Percentiles rank a stretch among this genome's conserved stretches.
These are phyloP conservation scores for Metschnikowia dekortorum DNA, from an alignment of 805 yeast species.

Conservation along the genomic window DNA sequence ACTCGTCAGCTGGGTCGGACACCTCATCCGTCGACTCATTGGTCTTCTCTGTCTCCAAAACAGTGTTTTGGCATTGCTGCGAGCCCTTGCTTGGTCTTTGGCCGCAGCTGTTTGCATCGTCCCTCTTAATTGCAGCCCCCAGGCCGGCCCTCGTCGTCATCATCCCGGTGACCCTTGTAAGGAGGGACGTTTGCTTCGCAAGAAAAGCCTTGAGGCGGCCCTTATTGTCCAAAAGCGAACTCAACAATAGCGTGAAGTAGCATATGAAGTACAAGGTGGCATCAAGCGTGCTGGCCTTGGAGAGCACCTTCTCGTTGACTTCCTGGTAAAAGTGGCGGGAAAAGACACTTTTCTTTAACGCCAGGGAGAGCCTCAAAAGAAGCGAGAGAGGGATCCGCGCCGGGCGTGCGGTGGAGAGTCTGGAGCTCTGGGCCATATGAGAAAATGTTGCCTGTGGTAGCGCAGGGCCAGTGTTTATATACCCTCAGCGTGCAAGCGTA, in stretches of 20 bases:
- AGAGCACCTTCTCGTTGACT: slow-evolving; percentile 36
- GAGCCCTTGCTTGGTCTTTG: too few relatives aligned
- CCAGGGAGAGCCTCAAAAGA: slow-evolving; percentile 24
- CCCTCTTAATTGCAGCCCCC: background rate
- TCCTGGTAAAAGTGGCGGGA: slow-evolving; percentile 39
- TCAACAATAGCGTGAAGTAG: slow-evolving; percentile 36
- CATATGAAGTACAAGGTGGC: slow-evolving; percentile 39
- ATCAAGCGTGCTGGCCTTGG: slow-evolving; percentile 33
- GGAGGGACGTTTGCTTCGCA: slow-evolving; percentile 21
- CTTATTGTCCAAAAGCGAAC: slow-evolving; percentile 36
- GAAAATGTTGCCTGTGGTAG: background rate
- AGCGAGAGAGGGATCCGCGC: slow-evolving; percentile 19
- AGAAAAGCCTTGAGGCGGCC: slow-evolving; percentile 28
- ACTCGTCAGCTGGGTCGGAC: too few relatives aligned
- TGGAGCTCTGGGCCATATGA: too few relatives aligned
- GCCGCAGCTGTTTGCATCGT: too few relatives aligned
- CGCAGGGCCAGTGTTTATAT: background rate
- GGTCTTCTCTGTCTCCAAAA: background rate
- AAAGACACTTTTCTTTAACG: slow-evolving; percentile 31
- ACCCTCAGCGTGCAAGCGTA: slow-evolving; percentile 1
- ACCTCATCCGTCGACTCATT: background rate
- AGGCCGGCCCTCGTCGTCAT: background rate
- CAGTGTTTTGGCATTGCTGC: too few relatives aligned
- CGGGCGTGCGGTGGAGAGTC: background rate
- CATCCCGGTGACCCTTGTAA: slow-evolving; percentile 14